Evolutionary conservation across 345 rosid genomes (phyloP), one percentile per base, ranked within the genome.

Genomic region (Rhodamnia argentea): DNA sequence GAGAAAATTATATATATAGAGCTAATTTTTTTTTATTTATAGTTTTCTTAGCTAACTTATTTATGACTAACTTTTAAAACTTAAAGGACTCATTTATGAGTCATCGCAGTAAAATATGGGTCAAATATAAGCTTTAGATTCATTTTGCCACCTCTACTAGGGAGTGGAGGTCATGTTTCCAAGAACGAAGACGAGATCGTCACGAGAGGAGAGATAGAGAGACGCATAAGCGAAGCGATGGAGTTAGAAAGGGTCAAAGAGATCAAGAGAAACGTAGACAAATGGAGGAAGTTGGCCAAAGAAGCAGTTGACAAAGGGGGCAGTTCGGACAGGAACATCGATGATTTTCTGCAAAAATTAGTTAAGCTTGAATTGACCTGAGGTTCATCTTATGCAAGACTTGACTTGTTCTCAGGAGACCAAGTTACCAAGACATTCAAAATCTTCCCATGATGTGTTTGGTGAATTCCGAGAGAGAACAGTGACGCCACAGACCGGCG

Each of bases 261-360:
- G 82, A 82, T 90, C 24, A 88, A 83, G 59, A 52, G 56, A 70
- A 88, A 87, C 26, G 89, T 93, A 3, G 83, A 54, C 44, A 91
- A 87, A 87, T 90, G 93, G 91, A 92, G 88, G 86, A 81, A 88
- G 5, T 60, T 87, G 62, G 90, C 90, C 23, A 84, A 18, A 29
- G 62, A 89, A 44, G 88, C 92, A 10, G 52, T 87, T 78, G 83
- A 70, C 59, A 82, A 86, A 85, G 89, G 90, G 22, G 92, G 92
- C 18, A 86, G 59, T 64, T 92, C 92, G 0, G 92, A 92, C 32
- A 83, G 53, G 52, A 88, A 86, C 29, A 90, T 92, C 14, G 87
- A 91, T 50, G 90, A 91, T 1, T n/a, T 64, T 40, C 64, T 53
- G 13, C 24, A 13, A 18, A 70, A 70, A 70, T 70, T 70, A 37